Evolutionary conservation across 352 stramenopile genomes (phyloP), one percentile per base, ranked within the genome.

Genomic region (Phytophthora cryptogea): DNA sequence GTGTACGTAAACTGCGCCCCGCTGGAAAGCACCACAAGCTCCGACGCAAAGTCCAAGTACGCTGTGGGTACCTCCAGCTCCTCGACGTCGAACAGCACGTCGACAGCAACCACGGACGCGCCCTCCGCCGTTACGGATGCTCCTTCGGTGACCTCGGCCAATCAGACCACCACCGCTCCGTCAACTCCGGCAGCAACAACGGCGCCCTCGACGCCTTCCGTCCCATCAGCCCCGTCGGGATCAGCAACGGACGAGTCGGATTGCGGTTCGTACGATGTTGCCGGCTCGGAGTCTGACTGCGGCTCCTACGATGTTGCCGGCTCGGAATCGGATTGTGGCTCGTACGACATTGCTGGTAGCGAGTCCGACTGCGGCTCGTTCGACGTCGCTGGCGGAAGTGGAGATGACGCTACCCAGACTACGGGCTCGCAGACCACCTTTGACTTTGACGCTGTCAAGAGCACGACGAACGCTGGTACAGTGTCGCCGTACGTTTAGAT

Each of bases 1-100:
- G 62, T 73, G 20, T 80, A 80, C 43, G 69, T 74, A 26, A 74
- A 74, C 51, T 75, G 63, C 26, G 43, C 56, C 1, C 51, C 58
- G 13, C 40, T 65, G 3, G 59, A 36, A 46, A 48, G 40, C 14
- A 66, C 62, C 5, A 62, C 44, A 14, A 35, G 26, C 4, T 58
- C 57, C 5, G 66, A 51, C 2, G 50, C 66, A 13, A 57, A 30
- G 26, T 63, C 66, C 1, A 56, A 58, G n/a, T 68, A 59, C 32
- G 54, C 60, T 20, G 60, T 70, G 4, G 63, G 63, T 5, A 56
- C 32, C 20, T 59, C 63, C 9, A 59, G 36, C 8, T 40, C 55
- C 7, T 48, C 50, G 6, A 46, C 51, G 13, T 53, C 63, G 3
- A 66, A 64, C 43, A 56, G 48, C 17, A 69, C 55, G 20, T 57